Conservation (phyloP, 2,329 filamentous ascomycete genomes). For the Trichoderma sp. region DNA sequence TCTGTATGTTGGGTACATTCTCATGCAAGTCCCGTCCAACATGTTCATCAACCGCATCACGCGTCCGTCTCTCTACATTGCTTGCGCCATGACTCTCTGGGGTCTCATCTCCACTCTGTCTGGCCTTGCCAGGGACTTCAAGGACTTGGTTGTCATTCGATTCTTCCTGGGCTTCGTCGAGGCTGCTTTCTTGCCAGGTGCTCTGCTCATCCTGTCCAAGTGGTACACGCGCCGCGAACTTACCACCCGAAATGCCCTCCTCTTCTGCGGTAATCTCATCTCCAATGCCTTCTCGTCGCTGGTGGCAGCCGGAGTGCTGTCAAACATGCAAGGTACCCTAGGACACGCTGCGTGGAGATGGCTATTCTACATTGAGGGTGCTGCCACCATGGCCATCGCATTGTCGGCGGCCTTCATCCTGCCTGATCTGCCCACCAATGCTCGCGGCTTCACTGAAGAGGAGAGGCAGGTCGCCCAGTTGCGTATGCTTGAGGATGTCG, state of each 20-base stretch:
- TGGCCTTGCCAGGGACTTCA: conserved; percentile 50
- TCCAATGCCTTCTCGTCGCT: conserved; percentile 59
- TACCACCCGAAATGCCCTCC: conserved; percentile 51
- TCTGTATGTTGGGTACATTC: conserved; percentile 63
- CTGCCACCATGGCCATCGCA: conserved; percentile 48
- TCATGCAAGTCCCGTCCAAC: conserved; percentile 62
- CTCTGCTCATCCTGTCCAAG: conserved; percentile 60
- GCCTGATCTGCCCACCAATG: conserved; percentile 54
- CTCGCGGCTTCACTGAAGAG: conserved; percentile 56
- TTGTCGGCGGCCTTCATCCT: conserved; percentile 47
- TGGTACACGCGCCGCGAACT: conserved; percentile 64
- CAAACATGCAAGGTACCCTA: conserved; percentile 53
- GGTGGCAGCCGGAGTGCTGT: conserved; percentile 56
- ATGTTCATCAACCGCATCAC: conserved; percentile 55
- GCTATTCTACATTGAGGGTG: conserved; percentile 60
- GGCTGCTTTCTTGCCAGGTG: conserved; percentile 63
- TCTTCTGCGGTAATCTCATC: conserved; percentile 59
- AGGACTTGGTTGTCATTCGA: conserved; percentile 52
- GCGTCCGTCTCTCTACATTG: conserved; percentile 51
- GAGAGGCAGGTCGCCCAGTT: conserved; percentile 54
- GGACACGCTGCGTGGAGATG: conserved; percentile 58
- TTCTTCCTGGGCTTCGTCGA: conserved; percentile 62
- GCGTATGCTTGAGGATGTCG: conserved; percentile 56
- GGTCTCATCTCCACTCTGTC: conserved; percentile 57
- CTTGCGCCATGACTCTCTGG: conserved; percentile 55